phyloP scores from a whole-genome alignment of 257 asterid genomes.

The Prunella vulgaris region DNA sequence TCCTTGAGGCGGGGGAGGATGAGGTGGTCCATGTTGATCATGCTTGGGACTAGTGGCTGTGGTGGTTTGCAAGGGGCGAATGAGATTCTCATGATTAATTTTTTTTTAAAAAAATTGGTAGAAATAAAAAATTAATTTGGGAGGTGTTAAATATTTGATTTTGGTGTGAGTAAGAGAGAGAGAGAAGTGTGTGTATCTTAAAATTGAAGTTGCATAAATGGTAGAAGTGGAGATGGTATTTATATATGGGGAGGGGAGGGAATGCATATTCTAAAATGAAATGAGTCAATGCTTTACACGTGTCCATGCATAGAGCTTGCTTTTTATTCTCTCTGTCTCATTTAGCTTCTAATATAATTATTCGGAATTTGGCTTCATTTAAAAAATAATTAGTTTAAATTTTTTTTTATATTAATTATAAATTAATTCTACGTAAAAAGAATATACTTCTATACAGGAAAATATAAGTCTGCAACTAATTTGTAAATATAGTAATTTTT shows the following conservation, averaged over 20 bases:
- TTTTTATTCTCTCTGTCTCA: slow-evolving; percentile 12
- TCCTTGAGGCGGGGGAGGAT: slow-evolving; percentile 47
- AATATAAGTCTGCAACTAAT: too few species aligned
- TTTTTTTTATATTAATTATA: too few species aligned
- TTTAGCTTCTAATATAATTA: not conserved
- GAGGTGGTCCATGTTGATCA: slow-evolving; percentile 45
- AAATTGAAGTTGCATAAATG: not conserved
- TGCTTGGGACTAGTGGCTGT: slow-evolving; percentile 41
- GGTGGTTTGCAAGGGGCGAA: slow-evolving; percentile 48
- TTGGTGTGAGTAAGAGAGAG: too few species aligned
- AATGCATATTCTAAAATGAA: slow-evolving; percentile 18
- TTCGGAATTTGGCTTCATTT: not conserved
- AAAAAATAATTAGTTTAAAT: too few species aligned
- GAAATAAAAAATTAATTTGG: too few species aligned
- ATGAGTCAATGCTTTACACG: slow-evolving; percentile 22
- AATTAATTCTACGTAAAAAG: too few species aligned
- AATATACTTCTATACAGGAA: too few species aligned
- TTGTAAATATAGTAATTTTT: too few species aligned
- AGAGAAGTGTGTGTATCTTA: not conserved
- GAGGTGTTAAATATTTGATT: not conserved
- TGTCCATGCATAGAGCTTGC: not conserved
- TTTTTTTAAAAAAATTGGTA: too few species aligned
- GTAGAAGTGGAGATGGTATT: slow-evolving; percentile 23
- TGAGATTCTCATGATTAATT: slow-evolving; percentile 23
- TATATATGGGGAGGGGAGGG: slow-evolving; percentile 22